Base-by-base conservation (phyloP, 2,329 filamentous ascomycete genomes). In the Xenosphaeropsis pyriputrescens region DNA sequence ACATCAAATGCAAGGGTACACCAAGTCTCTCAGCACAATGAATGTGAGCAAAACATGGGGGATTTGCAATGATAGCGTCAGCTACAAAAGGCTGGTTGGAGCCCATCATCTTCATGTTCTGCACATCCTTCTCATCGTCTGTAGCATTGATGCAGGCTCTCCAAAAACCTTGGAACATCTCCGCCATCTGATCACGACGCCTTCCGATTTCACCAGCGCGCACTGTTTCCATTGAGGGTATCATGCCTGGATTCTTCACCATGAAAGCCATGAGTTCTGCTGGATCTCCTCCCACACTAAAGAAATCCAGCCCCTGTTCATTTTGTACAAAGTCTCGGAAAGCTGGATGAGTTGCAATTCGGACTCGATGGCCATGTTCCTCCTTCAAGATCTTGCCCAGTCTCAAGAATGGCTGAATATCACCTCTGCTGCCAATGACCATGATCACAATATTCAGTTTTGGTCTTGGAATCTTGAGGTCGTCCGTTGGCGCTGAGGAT, bases 91-190 rank as follows among this genome's bases (percentile, higher is more conserved):
- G 70, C 13, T 64, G 53, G 44, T 68, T 74, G 6, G 65, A 56
- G 1, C 70, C 72, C 69, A 82, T 74, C 69, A 80, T 73, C 51
- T 73, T 76, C 19, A 70, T 49, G 46, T 79, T 82, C 11, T 63
- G 58, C 2, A 59, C 50, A 49, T 83, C 73, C 16, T 63, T 70
- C 49, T 78, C 73, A 45, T 82, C 75, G 44, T 85, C 80, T 0
- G 75, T 82, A 3, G 75, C 68, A 45, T 83, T 79, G 48, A 84
- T 73, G 49, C 83, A 89, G 1, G 81, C 76, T 18, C 79, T 62
- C 82, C 84, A 89, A 59, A 85, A 86, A 0, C 83, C 83, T 42
- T 84, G 68, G 50, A 89, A 85, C 79, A 89, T 89, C 43, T 81
- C 77, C 2, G 72, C 79, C 79, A 89, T 88, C 35, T 73, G 70